phyloP scores from a whole-genome alignment of 139 green algal genomes.

The Chlorella sp. region DNA sequence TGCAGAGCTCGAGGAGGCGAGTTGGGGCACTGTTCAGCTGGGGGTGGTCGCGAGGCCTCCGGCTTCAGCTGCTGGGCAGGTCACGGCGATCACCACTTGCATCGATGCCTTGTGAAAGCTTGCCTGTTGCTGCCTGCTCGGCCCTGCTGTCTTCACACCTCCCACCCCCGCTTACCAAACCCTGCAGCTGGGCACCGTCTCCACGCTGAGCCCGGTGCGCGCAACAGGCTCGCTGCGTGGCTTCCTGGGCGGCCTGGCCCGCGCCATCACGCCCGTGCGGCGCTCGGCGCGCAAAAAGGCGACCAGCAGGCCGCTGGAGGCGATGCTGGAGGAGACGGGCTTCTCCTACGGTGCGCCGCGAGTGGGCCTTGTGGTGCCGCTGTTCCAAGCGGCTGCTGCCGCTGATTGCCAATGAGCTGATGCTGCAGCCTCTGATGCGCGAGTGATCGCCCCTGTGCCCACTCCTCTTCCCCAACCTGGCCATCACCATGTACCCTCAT shows the following conservation, averaged over 20 bases:
- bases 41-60: too few relatives aligned
- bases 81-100: not conserved
- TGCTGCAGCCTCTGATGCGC: not conserved
- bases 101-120: not conserved
- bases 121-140: not conserved
- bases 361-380: not conserved
- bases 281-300: constrained; percentile 14
- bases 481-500: too few relatives aligned
- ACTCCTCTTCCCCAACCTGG: not conserved
- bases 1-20: not conserved
- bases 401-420: not conserved
- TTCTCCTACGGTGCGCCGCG: constrained; percentile 26
- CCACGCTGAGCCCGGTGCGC: constrained; percentile 34
- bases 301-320: constrained; percentile 2
- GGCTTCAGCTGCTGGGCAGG: not conserved
- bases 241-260: constrained; percentile 16
- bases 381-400: too few relatives aligned
- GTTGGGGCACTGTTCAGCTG: too few relatives aligned
- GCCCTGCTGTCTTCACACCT: not conserved
- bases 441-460: not conserved
- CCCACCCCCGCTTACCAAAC: too few relatives aligned
- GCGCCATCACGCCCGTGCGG: constrained; percentile 36
- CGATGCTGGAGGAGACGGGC: constrained; percentile 33
- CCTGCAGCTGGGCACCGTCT: constrained; percentile 26
- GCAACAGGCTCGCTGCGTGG: not conserved